Conservation (phyloP, 2,329 filamentous ascomycete genomes). For the Paracoccidioides lutzii region DNA sequence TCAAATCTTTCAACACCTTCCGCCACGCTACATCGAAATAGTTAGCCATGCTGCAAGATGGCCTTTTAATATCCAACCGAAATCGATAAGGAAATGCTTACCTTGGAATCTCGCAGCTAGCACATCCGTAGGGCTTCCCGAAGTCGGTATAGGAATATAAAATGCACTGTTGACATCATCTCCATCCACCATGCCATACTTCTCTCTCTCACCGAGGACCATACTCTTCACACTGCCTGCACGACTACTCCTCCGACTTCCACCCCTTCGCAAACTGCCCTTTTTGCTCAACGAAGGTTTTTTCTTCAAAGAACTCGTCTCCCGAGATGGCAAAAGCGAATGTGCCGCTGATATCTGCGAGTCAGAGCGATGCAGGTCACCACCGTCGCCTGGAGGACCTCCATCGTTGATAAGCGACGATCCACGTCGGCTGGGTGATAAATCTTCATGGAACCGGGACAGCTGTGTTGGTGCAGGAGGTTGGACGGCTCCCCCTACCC, state of each 20-base stretch:
- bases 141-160: conserved; percentile 76
- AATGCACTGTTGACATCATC: conserved; percentile 71
- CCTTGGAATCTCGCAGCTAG: conserved; percentile 81
- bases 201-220: conserved; percentile 51
- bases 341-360: conserved; percentile 32
- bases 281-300: conserved; percentile 64
- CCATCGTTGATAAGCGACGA: conserved; percentile 21
- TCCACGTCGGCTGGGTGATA: conserved; percentile 22
- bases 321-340: conserved; percentile 33
- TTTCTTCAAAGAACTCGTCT: conserved; percentile 71
- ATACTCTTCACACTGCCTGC: conserved; percentile 80
- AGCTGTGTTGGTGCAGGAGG: conserved; percentile 21
- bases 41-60: not conserved
- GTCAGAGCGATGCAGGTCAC: conserved; percentile 14
- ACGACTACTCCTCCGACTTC: conserved; percentile 67
- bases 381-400: not conserved
- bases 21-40: conserved; percentile 59
- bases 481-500: conserved; percentile 14
- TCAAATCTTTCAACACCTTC: conserved; percentile 87
- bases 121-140: conserved; percentile 74
- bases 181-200: conserved; percentile 31
- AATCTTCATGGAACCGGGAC: conserved; percentile 29
- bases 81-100: conserved; percentile 30
- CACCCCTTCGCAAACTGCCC: conserved; percentile 62
- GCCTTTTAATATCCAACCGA: not conserved